These are phyloP conservation scores for Penicillium atrosanguineum DNA, from an alignment of 495 filamentous ascomycete species.

Conservation along the genomic window DNA sequence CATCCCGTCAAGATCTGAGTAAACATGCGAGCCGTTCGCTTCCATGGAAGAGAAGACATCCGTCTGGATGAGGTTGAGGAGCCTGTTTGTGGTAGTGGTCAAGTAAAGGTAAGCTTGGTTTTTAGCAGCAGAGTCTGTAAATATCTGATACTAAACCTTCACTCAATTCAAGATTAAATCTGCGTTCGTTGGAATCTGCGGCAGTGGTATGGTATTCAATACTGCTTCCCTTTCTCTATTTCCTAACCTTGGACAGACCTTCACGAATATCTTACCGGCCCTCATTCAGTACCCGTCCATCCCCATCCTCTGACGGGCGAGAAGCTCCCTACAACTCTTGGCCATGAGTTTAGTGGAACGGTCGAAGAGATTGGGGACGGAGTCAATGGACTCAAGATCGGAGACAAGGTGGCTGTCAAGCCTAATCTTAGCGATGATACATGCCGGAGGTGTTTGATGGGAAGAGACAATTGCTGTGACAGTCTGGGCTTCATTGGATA, in stretches of 20 bases:
- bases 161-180: slow-evolving; percentile 25
- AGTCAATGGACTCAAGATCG: slow-evolving; percentile 48
- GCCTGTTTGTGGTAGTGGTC: slow-evolving; percentile 34
- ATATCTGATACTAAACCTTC: slow-evolving; percentile 1
- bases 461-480: slow-evolving; percentile 55
- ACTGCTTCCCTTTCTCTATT: neutral
- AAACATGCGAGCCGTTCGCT: slow-evolving; percentile 43
- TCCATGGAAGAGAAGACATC: slow-evolving; percentile 40
- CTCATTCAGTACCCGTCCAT: slow-evolving; percentile 50
- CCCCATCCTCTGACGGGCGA: slow-evolving; percentile 60
- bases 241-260: slow-evolving; percentile 41
- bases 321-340: slow-evolving; percentile 55
- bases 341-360: slow-evolving; percentile 61
- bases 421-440: slow-evolving; percentile 59
- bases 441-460: slow-evolving; percentile 51
- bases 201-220: slow-evolving; percentile 24
- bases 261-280: slow-evolving; percentile 59
- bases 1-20: neutral
- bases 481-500: slow-evolving; percentile 59
- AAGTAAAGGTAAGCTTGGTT: slow-evolving; percentile 38
- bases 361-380: slow-evolving; percentile 57
- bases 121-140: neutral
- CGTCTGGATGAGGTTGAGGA: slow-evolving; percentile 41
- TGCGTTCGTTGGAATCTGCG: slow-evolving; percentile 37
- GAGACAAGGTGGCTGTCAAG: slow-evolving; percentile 55